These are phyloP conservation scores for Leishmania turanica DNA, from an alignment of 208 protist genomes.

Conservation along the genomic window DNA sequence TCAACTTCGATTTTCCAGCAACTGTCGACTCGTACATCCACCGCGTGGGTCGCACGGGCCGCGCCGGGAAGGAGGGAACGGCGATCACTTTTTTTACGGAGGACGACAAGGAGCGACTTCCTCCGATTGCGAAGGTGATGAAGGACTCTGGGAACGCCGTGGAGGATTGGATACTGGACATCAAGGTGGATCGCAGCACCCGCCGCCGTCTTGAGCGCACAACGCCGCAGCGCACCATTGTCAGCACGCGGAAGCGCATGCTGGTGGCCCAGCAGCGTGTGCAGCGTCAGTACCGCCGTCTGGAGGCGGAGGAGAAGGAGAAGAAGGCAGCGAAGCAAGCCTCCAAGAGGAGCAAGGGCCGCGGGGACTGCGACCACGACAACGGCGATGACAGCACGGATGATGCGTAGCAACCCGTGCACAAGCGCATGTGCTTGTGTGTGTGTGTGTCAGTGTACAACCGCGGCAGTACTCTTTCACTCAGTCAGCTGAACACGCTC, in stretches of 20 bases:
- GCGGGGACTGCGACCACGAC: slow-evolving; percentile 9
- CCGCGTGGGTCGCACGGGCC: slow-evolving; percentile 94
- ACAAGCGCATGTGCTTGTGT: slow-evolving; percentile 6
- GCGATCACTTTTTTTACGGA: slow-evolving; percentile 98
- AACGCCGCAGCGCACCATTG: slow-evolving; percentile 85
- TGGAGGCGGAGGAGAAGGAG: slow-evolving; percentile 56
- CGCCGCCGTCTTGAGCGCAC: slow-evolving; percentile 61
- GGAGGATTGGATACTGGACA: slow-evolving; percentile 95
- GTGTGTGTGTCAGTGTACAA: background rate
- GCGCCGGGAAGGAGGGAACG: slow-evolving; percentile 83
- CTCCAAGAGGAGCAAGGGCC: slow-evolving; percentile 10
- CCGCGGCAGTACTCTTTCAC: background rate
- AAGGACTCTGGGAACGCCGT: slow-evolving; percentile 92
- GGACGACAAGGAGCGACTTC: slow-evolving; percentile 92
- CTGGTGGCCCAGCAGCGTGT: slow-evolving; percentile 77
- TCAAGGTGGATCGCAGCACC: slow-evolving; percentile 71
- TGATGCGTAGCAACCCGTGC: slow-evolving; percentile 1
- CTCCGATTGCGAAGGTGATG: slow-evolving; percentile 91
- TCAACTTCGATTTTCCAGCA: slow-evolving; percentile 99
- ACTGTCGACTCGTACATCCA: slow-evolving; percentile 97
- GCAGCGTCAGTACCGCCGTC: slow-evolving; percentile 64
- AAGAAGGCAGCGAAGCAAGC: slow-evolving; percentile 21
- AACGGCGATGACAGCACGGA: background rate
- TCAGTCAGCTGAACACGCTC: background rate
- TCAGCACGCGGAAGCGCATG: slow-evolving; percentile 88